Conservation (phyloP, 768 basidiomycete species). For the Lactifluus hygrophoroides region DNA sequence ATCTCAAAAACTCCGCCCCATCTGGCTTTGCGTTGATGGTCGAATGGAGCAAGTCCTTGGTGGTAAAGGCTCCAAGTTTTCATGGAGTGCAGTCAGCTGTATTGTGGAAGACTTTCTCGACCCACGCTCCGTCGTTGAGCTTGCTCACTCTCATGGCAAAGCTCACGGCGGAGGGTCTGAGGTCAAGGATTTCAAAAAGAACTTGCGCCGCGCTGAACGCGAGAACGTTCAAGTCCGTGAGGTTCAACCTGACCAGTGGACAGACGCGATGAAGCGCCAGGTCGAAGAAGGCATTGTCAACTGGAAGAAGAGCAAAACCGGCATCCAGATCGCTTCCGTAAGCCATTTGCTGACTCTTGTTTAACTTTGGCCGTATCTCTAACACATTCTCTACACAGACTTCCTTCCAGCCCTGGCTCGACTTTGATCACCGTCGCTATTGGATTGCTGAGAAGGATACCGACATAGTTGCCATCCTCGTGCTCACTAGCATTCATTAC, state of each 20-base stretch:
- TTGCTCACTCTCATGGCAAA: constrained; percentile 27
- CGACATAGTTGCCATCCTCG: constrained; percentile 40
- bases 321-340: constrained; percentile 41
- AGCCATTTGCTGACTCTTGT: background rate
- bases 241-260: constrained; percentile 33
- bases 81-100: constrained; percentile 53
- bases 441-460: constrained; percentile 40
- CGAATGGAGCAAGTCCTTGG: constrained; percentile 44
- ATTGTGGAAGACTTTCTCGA: constrained; percentile 53
- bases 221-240: constrained; percentile 44
- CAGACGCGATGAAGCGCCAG: constrained; percentile 35
- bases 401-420: constrained; percentile 45
- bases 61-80: constrained; percentile 31
- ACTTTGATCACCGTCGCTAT: constrained; percentile 46
- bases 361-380: background rate
- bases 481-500: constrained; percentile 39
- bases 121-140: constrained; percentile 36
- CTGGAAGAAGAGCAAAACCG: constrained; percentile 47
- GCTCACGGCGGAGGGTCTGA: constrained; percentile 22
- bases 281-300: constrained; percentile 46
- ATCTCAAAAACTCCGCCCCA: constrained; percentile 38
- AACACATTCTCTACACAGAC: constrained; percentile 26
- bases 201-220: constrained; percentile 49
- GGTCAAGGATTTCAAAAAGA: constrained; percentile 54
- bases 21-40: constrained; percentile 54